phyloP scores from a whole-genome alignment of 768 basidiomycete genomes.

The Naganishia friedmannii region DNA sequence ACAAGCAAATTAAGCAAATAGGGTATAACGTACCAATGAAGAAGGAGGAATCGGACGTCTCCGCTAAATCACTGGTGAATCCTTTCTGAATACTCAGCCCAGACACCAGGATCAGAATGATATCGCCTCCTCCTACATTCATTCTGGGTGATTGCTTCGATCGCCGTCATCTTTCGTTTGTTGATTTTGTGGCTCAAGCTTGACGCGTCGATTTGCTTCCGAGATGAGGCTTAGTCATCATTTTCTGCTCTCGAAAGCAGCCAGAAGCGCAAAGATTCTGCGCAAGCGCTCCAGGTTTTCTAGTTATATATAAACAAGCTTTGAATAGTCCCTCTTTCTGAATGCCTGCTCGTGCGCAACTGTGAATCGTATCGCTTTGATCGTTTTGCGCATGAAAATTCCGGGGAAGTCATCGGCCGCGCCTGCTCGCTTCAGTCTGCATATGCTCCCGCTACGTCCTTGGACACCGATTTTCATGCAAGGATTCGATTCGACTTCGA shows the following conservation, averaged over 20 bases:
- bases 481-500: not conserved
- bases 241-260: not conserved
- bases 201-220: slow-evolving; percentile 12
- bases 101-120: not conserved
- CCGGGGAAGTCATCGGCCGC: not conserved
- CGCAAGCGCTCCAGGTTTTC: slow-evolving; percentile 7
- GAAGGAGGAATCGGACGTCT: not conserved
- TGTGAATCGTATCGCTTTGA: not conserved
- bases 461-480: not conserved
- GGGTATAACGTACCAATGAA: slow-evolving; percentile 7
- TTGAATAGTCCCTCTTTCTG: not conserved
- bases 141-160: not conserved
- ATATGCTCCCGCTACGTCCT: slow-evolving; percentile 18
- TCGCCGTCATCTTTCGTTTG: slow-evolving; percentile 17
- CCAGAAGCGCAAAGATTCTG: not conserved
- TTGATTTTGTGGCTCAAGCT: slow-evolving; percentile 18
- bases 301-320: not conserved
- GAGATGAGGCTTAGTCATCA: slow-evolving; percentile 3
- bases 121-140: slow-evolving; percentile 26
- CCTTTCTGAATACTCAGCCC: no score
- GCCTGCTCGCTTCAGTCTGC: slow-evolving; percentile 16
- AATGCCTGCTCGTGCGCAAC: not conserved
- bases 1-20: not conserved
- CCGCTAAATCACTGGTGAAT: not conserved
- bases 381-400: not conserved